These are phyloP conservation scores for Rosa multiflora DNA, from an alignment of 306 rosid genomes.

Conservation along the genomic window DNA sequence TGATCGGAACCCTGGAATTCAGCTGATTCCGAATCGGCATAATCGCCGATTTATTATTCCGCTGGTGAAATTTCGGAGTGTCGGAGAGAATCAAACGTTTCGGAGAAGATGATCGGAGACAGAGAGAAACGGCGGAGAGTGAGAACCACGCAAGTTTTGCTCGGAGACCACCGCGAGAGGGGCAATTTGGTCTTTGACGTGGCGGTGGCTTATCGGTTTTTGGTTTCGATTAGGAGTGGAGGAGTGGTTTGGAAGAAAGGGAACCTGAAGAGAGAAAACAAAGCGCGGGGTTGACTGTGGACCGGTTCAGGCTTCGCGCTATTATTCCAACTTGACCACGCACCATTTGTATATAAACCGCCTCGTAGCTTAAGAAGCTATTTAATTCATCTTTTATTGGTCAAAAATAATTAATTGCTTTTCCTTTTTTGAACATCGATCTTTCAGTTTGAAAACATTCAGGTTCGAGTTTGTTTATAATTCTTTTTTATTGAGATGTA, in stretches of 20 bases:
- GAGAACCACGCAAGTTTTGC: not conserved
- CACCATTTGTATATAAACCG: not conserved
- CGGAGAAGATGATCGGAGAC: not conserved
- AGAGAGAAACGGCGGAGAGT: slow-evolving; percentile 14
- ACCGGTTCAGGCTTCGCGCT: slow-evolving; percentile 26
- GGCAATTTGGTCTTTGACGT: slow-evolving; percentile 12
- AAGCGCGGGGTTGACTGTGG: slow-evolving; percentile 1
- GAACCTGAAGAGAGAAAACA: not conserved
- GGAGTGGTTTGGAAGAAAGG: not conserved
- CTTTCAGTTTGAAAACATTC: too few relatives aligned
- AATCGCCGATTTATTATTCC: slow-evolving; percentile 19
- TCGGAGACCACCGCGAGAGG: slow-evolving; percentile 9
- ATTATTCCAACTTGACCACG: not conserved
- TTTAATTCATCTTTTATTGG: not conserved
- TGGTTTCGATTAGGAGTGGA: not conserved
- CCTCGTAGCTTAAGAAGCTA: slow-evolving; percentile 20
- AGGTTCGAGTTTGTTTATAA: not conserved
- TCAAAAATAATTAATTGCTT: not conserved
- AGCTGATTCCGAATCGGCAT: slow-evolving; percentile 44
- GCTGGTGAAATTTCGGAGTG: not conserved
- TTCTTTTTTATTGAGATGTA: too few relatives aligned
- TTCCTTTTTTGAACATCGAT: too few relatives aligned
- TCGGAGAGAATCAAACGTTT: not conserved
- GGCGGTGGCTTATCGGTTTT: not conserved
- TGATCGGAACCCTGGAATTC: slow-evolving; percentile 28